These are phyloP conservation scores for Glebionis coronaria DNA, from an alignment of 129 eudicot species.

Conservation along the genomic window DNA sequence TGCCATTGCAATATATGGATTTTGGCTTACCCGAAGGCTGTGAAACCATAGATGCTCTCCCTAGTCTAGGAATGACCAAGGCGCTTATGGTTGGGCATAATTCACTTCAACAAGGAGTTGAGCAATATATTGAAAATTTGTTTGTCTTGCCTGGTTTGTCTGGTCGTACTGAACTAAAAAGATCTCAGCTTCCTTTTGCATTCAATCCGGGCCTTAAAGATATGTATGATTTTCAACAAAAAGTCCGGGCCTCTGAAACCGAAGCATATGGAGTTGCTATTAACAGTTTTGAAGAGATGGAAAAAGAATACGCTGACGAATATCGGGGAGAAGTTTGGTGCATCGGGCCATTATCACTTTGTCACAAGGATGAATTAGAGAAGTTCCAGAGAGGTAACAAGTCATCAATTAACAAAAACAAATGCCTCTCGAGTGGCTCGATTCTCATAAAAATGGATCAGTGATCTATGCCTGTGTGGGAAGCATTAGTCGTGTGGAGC, in stretches of 20 bases:
- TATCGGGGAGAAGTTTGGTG: constrained; percentile 39
- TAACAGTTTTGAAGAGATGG: constrained; percentile 50
- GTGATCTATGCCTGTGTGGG: constrained; percentile 47
- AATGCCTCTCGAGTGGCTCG: constrained; percentile 42
- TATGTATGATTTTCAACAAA: background rate
- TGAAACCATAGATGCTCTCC: constrained; percentile 48
- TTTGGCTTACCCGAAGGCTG: constrained; percentile 61
- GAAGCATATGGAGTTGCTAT: constrained; percentile 37
- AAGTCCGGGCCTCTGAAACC: constrained; percentile 24
- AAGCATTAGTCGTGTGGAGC: constrained; percentile 30
- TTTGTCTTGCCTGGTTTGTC: constrained; percentile 58
- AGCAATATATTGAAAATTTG: constrained; percentile 24
- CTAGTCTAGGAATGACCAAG: constrained; percentile 5
- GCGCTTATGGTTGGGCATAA: constrained; percentile 23
- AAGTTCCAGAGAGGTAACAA: constrained; percentile 36
- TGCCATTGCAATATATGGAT: constrained; percentile 38
- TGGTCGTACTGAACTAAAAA: constrained; percentile 42
- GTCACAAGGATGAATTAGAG: constrained; percentile 28
- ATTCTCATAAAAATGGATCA: constrained; percentile 27
- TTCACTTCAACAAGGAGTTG: constrained; percentile 30
- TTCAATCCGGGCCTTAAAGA: constrained; percentile 19
- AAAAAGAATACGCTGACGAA: constrained; percentile 34
- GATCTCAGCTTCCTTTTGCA: constrained; percentile 38
- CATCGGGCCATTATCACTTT: constrained; percentile 43
- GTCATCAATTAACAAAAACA: constrained; percentile 24